Evolutionary conservation across 1,284 basidiomycete species (phyloP), one percentile per base, ranked within the genome.

Genomic region (Xerocomus nothofagi): DNA sequence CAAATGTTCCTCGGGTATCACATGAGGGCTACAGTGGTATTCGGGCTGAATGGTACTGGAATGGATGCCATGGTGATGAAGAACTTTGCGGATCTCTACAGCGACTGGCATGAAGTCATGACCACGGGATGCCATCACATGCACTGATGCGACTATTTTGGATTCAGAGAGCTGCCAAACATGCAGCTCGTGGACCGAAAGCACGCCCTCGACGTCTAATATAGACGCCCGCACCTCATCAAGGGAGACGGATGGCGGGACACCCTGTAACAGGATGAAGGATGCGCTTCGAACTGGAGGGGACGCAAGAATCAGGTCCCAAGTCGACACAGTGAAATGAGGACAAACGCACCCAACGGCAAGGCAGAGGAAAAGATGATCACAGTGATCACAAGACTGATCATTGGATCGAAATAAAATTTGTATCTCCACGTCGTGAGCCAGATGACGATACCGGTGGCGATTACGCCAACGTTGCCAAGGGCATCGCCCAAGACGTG

Each of bases 321-420:
- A 33, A 39, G 41, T 27, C 64, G 39, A 38, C 15, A 20, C 38
- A 40, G 27, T 39, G 15, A 39, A 43, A 45, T 29, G 47, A 44
- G 52, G 42, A 26, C 23, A 44, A 53, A 73, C 84, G 51, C 59
- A 93, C 92, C 91, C 21, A 99, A 80, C 8, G 97, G 97, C 37
- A 99, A 67, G 3, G 97, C 93, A 44, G 91, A 95, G 10, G 90
- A 92, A 76, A 98, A 97, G 58, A 99, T 99, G 70, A 99, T 98
- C 53, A 85, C 78, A 7, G 97, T 96, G 71, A 99, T 99, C 48
- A 98, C 76, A 63, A 99, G 80, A 66, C 91, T 94, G 71, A 99
- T 94, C 33, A 88, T 70, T 0, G 97, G 97, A 71, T 99, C 97
- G 58, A 87, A 93, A 74, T 96, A 98, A 67, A 86, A 89, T 64